phyloP scores from a whole-genome alignment of 768 basidiomycete genomes.

The Sporobolomyces roseus region DNA sequence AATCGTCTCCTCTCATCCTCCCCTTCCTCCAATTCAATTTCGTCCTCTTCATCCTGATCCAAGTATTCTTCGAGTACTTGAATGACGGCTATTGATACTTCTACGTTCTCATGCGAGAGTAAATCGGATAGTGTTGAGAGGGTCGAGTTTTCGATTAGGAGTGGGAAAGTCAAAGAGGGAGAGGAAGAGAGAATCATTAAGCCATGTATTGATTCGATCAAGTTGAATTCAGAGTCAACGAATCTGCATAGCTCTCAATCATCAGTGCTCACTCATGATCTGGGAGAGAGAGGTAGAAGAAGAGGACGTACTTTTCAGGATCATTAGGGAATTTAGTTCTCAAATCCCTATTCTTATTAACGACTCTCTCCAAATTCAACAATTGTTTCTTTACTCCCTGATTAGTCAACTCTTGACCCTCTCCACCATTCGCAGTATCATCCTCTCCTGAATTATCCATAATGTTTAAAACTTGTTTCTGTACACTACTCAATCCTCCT shows the following conservation, averaged over 20 bases:
- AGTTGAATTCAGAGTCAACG: conserved; percentile 96
- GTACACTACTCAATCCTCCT: conserved; percentile 83
- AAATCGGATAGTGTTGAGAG: conserved; percentile 71
- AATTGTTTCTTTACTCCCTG: conserved; percentile 69
- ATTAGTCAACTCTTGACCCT: conserved; percentile 51
- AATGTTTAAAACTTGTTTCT: conserved; percentile 92
- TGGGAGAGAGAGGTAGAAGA: neutral
- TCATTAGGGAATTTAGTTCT: conserved; percentile 59
- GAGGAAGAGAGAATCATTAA: conserved; percentile 84
- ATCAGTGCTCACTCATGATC: neutral
- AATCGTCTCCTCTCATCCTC: conserved; percentile 52
- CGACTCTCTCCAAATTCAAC: conserved; percentile 76
- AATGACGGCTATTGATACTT: conserved; percentile 93
- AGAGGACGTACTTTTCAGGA: conserved; percentile 29
- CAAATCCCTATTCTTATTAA: conserved; percentile 92
- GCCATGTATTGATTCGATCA: conserved; percentile 79
- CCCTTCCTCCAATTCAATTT: conserved; percentile 58
- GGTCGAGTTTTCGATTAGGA: conserved; percentile 73
- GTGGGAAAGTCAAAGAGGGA: conserved; percentile 78
- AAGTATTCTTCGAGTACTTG: conserved; percentile 90
- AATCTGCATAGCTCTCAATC: conserved; percentile 59
- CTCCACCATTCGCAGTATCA: conserved; percentile 54
- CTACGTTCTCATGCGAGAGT: conserved; percentile 80
- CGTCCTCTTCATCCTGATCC: conserved; percentile 81
- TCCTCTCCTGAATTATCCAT: conserved; percentile 68